Percentiles rank a stretch among this genome's conserved stretches.
These are phyloP conservation scores for Ananas comosus DNA, from an alignment of 176 grass and related monocot genomes.

Conservation along the genomic window DNA sequence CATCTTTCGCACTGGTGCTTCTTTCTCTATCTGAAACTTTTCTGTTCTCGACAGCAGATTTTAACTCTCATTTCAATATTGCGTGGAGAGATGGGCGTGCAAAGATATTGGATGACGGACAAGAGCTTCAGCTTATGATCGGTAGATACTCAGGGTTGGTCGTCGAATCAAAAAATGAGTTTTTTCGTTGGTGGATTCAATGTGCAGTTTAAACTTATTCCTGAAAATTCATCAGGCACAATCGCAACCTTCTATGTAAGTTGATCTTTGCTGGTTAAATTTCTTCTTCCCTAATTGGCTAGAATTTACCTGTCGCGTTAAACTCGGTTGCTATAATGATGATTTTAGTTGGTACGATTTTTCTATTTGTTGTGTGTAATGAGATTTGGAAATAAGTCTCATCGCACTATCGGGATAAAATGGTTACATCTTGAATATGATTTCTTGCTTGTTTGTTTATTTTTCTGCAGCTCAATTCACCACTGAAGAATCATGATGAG, in stretches of 20 bases:
- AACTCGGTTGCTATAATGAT: too few species aligned
- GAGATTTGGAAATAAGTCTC: too few species aligned
- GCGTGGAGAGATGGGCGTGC: constrained; percentile 11
- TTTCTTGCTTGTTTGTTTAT: too few species aligned
- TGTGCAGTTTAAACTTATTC: constrained; percentile 24
- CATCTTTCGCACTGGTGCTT: constrained; percentile 1
- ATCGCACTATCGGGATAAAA: too few species aligned
- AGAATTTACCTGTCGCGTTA: too few species aligned
- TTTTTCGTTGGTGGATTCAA: constrained; percentile 25
- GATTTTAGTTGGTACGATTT: too few species aligned
- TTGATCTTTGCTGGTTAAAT: background rate
- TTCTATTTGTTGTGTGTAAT: too few species aligned
- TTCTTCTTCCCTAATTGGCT: too few species aligned
- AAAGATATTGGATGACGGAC: constrained; percentile 6
- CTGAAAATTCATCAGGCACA: constrained; percentile 14
- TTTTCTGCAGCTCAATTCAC: constrained; percentile 3
- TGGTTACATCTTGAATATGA: too few species aligned
- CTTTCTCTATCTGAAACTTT: constrained; percentile 12
- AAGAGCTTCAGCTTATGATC: constrained; percentile 19
- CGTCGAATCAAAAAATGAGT: constrained; percentile 7
- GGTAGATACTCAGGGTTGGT: constrained; percentile 20
- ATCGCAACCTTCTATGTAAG: constrained; percentile 24
- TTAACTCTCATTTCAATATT: constrained; percentile 16
- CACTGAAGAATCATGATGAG: constrained; percentile 13
- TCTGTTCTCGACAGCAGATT: constrained; percentile 12